Conservation (phyloP, 805 yeast species). For the Lachancea cidri region DNA sequence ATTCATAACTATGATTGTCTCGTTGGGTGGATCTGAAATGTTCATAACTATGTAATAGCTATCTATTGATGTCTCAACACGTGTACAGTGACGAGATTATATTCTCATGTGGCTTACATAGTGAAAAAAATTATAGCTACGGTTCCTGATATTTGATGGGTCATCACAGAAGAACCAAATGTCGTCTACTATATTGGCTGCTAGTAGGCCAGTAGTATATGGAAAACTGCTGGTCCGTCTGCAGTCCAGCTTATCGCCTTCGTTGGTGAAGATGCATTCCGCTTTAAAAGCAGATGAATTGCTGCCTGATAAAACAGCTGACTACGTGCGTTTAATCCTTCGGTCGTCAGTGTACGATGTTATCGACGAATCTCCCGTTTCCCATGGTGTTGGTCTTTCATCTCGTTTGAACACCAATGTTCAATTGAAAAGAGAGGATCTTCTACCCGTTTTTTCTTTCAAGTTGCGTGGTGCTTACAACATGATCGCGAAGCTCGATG, state of each 20-base stretch:
- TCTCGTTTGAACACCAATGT: slow-evolving; percentile 72
- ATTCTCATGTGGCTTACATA: not conserved
- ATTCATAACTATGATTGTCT: too few relatives aligned
- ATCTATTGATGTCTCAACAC: too few relatives aligned
- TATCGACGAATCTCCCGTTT: slow-evolving; percentile 82
- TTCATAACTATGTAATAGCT: too few relatives aligned
- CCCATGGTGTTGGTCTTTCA: slow-evolving; percentile 68
- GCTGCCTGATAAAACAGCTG: slow-evolving; percentile 67
- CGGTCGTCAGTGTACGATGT: slow-evolving; percentile 95
- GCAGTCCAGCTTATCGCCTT: slow-evolving; percentile 2
- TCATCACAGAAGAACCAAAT: slow-evolving; percentile 1
- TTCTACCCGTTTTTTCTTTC: slow-evolving; percentile 91
- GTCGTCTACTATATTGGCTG: slow-evolving; percentile 4
- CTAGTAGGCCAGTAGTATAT: not conserved
- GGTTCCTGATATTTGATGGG: too few relatives aligned
- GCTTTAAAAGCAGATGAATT: slow-evolving; percentile 43
- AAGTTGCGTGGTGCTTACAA: slow-evolving; percentile 97
- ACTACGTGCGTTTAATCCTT: slow-evolving; percentile 82
- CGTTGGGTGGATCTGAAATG: too few relatives aligned
- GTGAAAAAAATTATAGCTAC: not conserved
- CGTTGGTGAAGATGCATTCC: slow-evolving; percentile 25
- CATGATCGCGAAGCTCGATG: slow-evolving; percentile 83
- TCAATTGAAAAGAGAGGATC: slow-evolving; percentile 82
- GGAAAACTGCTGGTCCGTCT: slow-evolving; percentile 2
- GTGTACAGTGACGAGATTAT: slow-evolving; percentile 1